Evolutionary conservation across 805 yeast genomes (phyloP), one percentile per base, ranked within the genome.

Genomic region (Torulaspora maleeae): DNA sequence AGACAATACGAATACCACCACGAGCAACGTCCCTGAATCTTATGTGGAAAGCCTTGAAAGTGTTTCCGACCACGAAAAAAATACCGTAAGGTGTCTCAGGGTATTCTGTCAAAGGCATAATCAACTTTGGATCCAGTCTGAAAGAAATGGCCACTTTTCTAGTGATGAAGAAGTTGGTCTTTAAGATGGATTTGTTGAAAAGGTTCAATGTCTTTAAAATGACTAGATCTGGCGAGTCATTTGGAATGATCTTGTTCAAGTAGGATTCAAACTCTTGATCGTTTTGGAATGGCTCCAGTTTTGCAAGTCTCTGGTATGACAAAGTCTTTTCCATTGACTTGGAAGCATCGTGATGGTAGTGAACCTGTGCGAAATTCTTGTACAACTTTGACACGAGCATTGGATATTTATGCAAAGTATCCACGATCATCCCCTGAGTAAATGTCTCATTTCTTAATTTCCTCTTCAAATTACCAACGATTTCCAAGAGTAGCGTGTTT

Each of bases 1-100:
- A 82, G 56, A 91, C 98, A 61, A 91, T 86, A 69, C 99, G 81
- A 58, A 91, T 93, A 66, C 99, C 99, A 67, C 99, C 99, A 67
- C 99, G 80, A 16, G 99, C 95, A 62, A 91, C 89, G 68, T 91
- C 98, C 66, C 96, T 81, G 72, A 91, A 91, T 68, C 99, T 79
- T 51, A 93, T 83, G 65, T 91, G 99, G 84, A 91, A 93, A 20
- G 97, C 99, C 67, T 96, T 79, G 71, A 91, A 91, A 63, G 93
- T 96, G 52, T 89, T 86, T 51, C 99, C 99, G 52, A 93, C 96
- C 48, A 90, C 85, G 55, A 91, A 82, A 71, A 91, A 91, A 83
- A 91, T 86, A 53, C 98, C 99, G 62, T 73, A 93, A 44, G 96
- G 95, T 36, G 83, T 84, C 55, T 87, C 91, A 32, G 97, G 95